Percentiles rank a stretch among this genome's conserved stretches.
Evolutionary conservation across 2,329 filamentous ascomycete species (phyloP).

Genomic region (Talaromyces funiculosus): DNA sequence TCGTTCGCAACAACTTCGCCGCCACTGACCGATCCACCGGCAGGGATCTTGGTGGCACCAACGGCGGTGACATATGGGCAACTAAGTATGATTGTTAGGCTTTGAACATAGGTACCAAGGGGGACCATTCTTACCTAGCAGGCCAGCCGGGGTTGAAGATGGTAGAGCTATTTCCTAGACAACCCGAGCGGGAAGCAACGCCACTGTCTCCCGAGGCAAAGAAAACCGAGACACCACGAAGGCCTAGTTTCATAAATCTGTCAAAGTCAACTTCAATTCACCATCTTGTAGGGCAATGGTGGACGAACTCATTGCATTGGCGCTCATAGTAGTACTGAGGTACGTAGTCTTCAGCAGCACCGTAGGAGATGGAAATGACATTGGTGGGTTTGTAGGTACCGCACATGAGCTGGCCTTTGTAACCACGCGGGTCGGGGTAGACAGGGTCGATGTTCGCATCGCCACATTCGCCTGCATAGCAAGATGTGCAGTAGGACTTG

Average conservation of each 20-base stretch:
- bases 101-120: not conserved
- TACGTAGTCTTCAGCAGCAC: conserved; percentile 49
- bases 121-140: not conserved
- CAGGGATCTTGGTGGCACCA: conserved; percentile 24
- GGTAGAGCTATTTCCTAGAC: conserved; percentile 11
- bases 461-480: conserved; percentile 47
- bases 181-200: conserved; percentile 9
- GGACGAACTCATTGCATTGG: conserved; percentile 35
- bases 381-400: conserved; percentile 44
- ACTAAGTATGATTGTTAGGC: not conserved
- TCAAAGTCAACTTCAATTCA: not conserved
- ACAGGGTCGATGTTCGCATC: conserved; percentile 47
- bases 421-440: conserved; percentile 44
- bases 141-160: conserved; percentile 13
- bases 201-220: conserved; percentile 29
- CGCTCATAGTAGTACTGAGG: conserved; percentile 50
- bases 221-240: conserved; percentile 29
- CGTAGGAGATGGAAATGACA: conserved; percentile 55
- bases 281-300: not conserved
- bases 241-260: conserved; percentile 32
- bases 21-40: not conserved
- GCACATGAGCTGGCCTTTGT: conserved; percentile 41
- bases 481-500: conserved; percentile 48
- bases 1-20: conserved; percentile 13
- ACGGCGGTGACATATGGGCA: conserved; percentile 51